Evolutionary conservation across 192 early-diverging fungal genomes (phyloP).

Genomic region (Coemansia sp.): DNA sequence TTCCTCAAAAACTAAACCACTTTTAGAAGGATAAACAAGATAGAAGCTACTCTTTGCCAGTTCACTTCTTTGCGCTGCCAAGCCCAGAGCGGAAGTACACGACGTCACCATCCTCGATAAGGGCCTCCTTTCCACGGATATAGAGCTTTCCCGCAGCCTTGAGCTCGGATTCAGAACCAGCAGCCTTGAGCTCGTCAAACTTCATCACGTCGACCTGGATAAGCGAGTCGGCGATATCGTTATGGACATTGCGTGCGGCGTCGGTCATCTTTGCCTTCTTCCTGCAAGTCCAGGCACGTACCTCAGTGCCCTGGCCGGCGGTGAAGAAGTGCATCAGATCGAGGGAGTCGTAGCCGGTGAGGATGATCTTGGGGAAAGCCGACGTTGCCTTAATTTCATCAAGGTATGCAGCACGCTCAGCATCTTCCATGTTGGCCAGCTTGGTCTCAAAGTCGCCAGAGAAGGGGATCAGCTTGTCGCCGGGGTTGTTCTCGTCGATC

Average conservation of each 20-base stretch:
- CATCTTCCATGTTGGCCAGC: slow-evolving; percentile 56
- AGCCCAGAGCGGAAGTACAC: slow-evolving; percentile 68
- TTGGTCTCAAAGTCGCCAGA: slow-evolving; percentile 80
- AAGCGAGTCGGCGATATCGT: slow-evolving; percentile 82
- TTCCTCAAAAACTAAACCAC: too few relatives aligned
- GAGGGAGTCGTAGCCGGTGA: slow-evolving; percentile 87
- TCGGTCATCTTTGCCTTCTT: slow-evolving; percentile 83
- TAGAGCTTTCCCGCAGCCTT: slow-evolving; percentile 90
- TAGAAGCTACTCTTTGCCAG: too few relatives aligned
- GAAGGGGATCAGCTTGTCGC: slow-evolving; percentile 90
- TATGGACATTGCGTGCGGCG: slow-evolving; percentile 93
- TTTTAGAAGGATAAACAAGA: too few relatives aligned
- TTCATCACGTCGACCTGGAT: slow-evolving; percentile 94
- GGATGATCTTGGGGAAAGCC: slow-evolving; percentile 87
- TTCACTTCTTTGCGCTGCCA: slow-evolving; percentile 52
- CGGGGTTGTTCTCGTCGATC: slow-evolving; percentile 90
- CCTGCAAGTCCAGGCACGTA: slow-evolving; percentile 91
- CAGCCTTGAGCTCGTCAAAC: slow-evolving; percentile 83
- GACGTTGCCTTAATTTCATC: slow-evolving; percentile 69
- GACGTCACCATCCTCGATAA: slow-evolving; percentile 93
- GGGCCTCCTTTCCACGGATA: slow-evolving; percentile 90
- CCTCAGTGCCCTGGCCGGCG: slow-evolving; percentile 81
- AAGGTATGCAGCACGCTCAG: slow-evolving; percentile 64
- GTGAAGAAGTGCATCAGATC: slow-evolving; percentile 95
- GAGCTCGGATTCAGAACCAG: slow-evolving; percentile 85